phyloP scores from a whole-genome alignment of 129 eudicot genomes.

The Lactuca saligna region DNA sequence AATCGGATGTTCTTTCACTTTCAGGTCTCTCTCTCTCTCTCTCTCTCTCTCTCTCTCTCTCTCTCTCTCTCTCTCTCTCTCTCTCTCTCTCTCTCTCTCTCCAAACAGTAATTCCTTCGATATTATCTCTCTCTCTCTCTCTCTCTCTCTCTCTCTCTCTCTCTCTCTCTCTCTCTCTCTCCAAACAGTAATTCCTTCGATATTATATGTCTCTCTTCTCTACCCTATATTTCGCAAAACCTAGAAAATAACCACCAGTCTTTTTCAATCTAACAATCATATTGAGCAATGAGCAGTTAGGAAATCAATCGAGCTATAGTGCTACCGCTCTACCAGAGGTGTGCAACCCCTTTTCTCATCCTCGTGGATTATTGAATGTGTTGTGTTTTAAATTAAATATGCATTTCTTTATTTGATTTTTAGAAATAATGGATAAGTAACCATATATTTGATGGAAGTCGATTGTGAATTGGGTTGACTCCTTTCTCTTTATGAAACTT shows the following conservation, averaged over 20 bases:
- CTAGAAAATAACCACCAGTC: slow-evolving; percentile 13
- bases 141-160: slow-evolving; percentile 19
- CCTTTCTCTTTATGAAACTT: slow-evolving; percentile 11
- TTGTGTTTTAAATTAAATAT: not conserved
- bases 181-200: slow-evolving; percentile 18
- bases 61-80: slow-evolving; percentile 18
- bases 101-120: slow-evolving; percentile 26
- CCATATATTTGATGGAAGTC: slow-evolving; percentile 26
- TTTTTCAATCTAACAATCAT: slow-evolving; percentile 24
- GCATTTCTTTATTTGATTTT: not conserved
- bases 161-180: slow-evolving; percentile 23
- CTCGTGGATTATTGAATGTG: not conserved
- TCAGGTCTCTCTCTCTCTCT: too few relatives aligned
- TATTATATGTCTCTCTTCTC: slow-evolving; percentile 17
- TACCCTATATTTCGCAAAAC: slow-evolving; percentile 38
- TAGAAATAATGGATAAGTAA: slow-evolving; percentile 8
- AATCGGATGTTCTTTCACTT: slow-evolving; percentile 25
- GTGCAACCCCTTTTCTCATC: not conserved
- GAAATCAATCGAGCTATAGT: not conserved
- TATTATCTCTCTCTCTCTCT: slow-evolving; percentile 21
- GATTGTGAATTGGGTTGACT: not conserved
- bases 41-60: too few relatives aligned
- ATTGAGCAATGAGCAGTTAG: not conserved
- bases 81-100: too few relatives aligned
- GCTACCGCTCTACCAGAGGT: slow-evolving; percentile 12